phyloP scores from a whole-genome alignment of 495 filamentous ascomycete genomes.

The Terfezia claveryi region DNA sequence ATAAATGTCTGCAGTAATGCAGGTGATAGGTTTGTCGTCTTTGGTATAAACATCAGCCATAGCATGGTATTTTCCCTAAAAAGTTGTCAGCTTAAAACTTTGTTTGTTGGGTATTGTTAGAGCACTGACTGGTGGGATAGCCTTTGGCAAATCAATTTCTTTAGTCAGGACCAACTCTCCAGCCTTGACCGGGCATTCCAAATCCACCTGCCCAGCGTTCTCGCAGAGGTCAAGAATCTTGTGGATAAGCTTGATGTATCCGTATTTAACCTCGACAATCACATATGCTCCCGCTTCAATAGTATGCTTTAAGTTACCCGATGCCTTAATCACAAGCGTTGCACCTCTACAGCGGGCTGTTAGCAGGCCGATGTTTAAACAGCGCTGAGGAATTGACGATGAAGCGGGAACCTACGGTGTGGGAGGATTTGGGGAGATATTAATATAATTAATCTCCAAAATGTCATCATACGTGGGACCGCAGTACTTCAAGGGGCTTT shows the following conservation, averaged over 20 bases:
- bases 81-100: conserved; percentile 5
- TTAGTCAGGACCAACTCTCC: conserved; percentile 53
- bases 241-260: conserved; percentile 68
- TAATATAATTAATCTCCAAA: conserved; percentile 53
- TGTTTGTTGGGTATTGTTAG: not conserved
- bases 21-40: conserved; percentile 53
- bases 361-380: conserved; percentile 1
- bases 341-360: conserved; percentile 35
- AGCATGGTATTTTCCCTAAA: conserved; percentile 73
- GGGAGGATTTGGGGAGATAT: conserved; percentile 72
- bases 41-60: conserved; percentile 57
- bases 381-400: conserved; percentile 3
- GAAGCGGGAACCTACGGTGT: conserved; percentile 39
- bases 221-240: conserved; percentile 67
- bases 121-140: conserved; percentile 66
- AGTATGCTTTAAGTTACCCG: conserved; percentile 41
- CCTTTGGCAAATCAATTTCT: conserved; percentile 58
- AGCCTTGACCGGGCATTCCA: conserved; percentile 67
- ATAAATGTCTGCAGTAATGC: conserved; percentile 44
- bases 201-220: conserved; percentile 63
- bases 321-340: conserved; percentile 55
- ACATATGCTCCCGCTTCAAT: conserved; percentile 63
- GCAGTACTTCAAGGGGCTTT: conserved; percentile 62
- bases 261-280: conserved; percentile 73
- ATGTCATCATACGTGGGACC: conserved; percentile 34